These are phyloP conservation scores for Peniophora sp. DNA, from an alignment of 1,284 basidiomycete genomes.

Conservation along the genomic window DNA sequence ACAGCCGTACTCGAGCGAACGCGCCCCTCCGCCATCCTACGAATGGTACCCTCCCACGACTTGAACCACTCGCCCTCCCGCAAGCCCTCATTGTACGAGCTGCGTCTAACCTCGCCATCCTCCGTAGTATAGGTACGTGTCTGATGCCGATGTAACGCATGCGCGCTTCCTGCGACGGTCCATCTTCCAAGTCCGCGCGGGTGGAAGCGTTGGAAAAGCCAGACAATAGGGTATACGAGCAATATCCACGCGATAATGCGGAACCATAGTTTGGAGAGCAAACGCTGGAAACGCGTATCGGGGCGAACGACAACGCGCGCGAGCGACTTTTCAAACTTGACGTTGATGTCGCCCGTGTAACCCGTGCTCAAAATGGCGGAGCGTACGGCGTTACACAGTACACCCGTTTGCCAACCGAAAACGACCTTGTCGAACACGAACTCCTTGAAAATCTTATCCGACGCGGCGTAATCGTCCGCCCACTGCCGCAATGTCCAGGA, in stretches of 20 bases:
- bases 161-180: slow-evolving; percentile 63
- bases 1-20: too few relatives aligned
- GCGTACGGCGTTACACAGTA: slow-evolving; percentile 44
- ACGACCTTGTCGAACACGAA: slow-evolving; percentile 58
- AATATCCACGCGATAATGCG: slow-evolving; percentile 56
- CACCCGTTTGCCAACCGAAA: slow-evolving; percentile 63
- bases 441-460: slow-evolving; percentile 54
- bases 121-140: neutral
- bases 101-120: neutral
- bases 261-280: slow-evolving; percentile 58
- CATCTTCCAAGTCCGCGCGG: slow-evolving; percentile 54
- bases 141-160: slow-evolving; percentile 32
- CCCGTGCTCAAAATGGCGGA: slow-evolving; percentile 40
- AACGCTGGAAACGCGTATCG: slow-evolving; percentile 49
- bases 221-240: slow-evolving; percentile 66
- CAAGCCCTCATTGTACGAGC: neutral
- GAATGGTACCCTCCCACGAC: neutral
- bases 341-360: slow-evolving; percentile 43
- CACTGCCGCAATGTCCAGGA: slow-evolving; percentile 54
- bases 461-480: slow-evolving; percentile 65
- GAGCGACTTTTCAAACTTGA: slow-evolving; percentile 38
- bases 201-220: slow-evolving; percentile 61
- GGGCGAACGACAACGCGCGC: slow-evolving; percentile 52
- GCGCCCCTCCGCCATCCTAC: neutral
- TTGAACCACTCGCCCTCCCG: neutral